These are phyloP conservation scores for Macrolepiota fuliginosa DNA, from an alignment of 768 basidiomycete genomes.

Conservation along the genomic window DNA sequence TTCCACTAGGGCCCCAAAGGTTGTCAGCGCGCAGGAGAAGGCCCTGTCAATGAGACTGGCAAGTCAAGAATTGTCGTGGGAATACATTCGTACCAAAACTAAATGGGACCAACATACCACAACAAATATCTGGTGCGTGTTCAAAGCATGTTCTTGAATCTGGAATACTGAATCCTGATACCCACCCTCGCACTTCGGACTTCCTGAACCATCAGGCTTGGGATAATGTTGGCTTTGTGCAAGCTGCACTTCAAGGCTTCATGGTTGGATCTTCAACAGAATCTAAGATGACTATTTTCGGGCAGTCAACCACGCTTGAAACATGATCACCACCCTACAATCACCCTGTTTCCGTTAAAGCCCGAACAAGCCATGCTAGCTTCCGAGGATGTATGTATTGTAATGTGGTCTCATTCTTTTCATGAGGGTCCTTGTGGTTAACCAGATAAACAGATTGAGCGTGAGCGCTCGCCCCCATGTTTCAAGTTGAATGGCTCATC, in stretches of 20 bases:
- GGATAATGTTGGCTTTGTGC: background rate
- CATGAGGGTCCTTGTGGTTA: background rate
- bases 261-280: background rate
- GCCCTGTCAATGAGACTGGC: too few relatives aligned
- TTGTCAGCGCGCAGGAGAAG: too few relatives aligned
- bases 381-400: background rate
- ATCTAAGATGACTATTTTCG: background rate
- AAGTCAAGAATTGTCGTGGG: too few relatives aligned
- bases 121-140: too few relatives aligned
- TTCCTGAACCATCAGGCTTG: too few relatives aligned
- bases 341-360: background rate
- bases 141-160: too few relatives aligned
- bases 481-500: background rate
- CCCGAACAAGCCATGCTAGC: background rate
- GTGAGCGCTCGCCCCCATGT: background rate
- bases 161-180: too few relatives aligned
- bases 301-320: background rate
- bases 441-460: background rate
- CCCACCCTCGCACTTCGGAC: too few relatives aligned
- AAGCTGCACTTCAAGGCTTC: background rate
- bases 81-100: too few relatives aligned
- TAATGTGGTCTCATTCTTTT: background rate
- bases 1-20: too few relatives aligned
- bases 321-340: background rate
- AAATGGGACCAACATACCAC: too few relatives aligned